Evolutionary conservation across 148 eudicot species (phyloP), one percentile per base, ranked within the genome.

Genomic region (Rhododendron ferrugineum): DNA sequence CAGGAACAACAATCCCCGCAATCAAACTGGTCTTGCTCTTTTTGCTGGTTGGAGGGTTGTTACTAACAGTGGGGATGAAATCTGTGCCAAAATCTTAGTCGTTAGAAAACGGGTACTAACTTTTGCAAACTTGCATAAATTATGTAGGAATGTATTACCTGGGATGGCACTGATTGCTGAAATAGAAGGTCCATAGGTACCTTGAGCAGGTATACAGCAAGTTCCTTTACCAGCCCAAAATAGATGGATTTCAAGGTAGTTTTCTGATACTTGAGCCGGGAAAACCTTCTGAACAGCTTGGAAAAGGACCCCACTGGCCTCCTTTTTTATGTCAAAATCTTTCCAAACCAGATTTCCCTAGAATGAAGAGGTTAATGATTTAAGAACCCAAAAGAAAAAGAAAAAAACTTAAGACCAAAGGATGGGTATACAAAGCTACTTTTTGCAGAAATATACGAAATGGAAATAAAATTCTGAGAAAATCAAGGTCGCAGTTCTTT

Each of bases 161-260:
- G 98, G 95, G 77, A 90, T 90, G 49, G 90, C 93, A 72, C 94
- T 93, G 89, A 96, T 85, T 66, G 99, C 98, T 78, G 99, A 96
- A 79, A 96, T 88, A 34, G 89, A 83, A 75, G 98, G 98, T 74
- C 99, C 98, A 83, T 95, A 95, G 66, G 93, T 87, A 37, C 97
- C 98, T 87, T 91, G 99, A n/a, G 1, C 0, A 84, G 98, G 98
- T 64, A 94, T 86, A 88, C 98, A 94, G 72, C 95, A 94, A 81
- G 97, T 95, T 85, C 99, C 99, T 89, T 95, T 96, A 49, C 99
- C 99, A 85, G 96, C 98, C 99, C 99, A 96, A 80, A 96, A 94
- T 30, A 96, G 87, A 92, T 96, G 99, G 73, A 96, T 92, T 70
- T 96, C 99, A 28, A 96, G 90, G 85, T 91, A 89, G 87, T 94